Percentiles rank a stretch among this genome's conserved stretches.
Evolutionary conservation across 1,284 basidiomycete species (phyloP).

Genomic region (Thecaphora thlaspeos): DNA sequence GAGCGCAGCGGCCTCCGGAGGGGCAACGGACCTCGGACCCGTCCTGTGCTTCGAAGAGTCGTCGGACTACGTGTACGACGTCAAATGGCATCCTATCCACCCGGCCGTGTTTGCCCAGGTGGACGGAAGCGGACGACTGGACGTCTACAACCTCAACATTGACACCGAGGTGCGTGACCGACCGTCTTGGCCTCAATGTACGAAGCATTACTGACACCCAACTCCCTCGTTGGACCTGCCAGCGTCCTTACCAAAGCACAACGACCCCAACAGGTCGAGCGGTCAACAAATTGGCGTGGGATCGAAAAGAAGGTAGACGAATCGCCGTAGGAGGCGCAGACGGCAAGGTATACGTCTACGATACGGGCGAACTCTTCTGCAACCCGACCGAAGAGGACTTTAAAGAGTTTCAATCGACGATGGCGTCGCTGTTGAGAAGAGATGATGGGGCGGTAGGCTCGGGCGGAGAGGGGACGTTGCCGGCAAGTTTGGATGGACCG

Average conservation of each 20-base stretch:
- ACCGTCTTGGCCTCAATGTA: not conserved
- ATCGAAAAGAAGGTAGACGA: slow-evolving; percentile 77
- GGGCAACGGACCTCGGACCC: slow-evolving; percentile 1
- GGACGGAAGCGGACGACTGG: slow-evolving; percentile 90
- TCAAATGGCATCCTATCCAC: slow-evolving; percentile 92
- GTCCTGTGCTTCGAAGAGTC: slow-evolving; percentile 75
- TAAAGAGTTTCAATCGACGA: slow-evolving; percentile 24
- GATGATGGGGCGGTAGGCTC: not conserved
- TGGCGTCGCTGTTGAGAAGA: slow-evolving; percentile 15
- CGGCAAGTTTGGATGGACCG: too few species aligned
- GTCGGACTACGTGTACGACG: slow-evolving; percentile 98
- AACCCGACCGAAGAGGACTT: slow-evolving; percentile 39
- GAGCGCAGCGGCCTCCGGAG: not conserved
- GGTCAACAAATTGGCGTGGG: slow-evolving; percentile 94
- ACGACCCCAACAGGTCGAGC: slow-evolving; percentile 60
- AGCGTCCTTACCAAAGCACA: not conserved
- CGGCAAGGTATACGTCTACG: slow-evolving; percentile 88
- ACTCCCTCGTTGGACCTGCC: not conserved
- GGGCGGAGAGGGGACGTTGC: too few species aligned
- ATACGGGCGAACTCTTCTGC: slow-evolving; percentile 29
- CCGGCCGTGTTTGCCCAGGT: slow-evolving; percentile 90
- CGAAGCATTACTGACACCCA: not conserved
- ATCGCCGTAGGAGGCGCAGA: slow-evolving; percentile 86
- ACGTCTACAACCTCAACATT: slow-evolving; percentile 91
- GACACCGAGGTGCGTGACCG: slow-evolving; percentile 75